Conservation (phyloP, 176 grass and related monocot species). For the Eragrostis nindensis region DNA sequence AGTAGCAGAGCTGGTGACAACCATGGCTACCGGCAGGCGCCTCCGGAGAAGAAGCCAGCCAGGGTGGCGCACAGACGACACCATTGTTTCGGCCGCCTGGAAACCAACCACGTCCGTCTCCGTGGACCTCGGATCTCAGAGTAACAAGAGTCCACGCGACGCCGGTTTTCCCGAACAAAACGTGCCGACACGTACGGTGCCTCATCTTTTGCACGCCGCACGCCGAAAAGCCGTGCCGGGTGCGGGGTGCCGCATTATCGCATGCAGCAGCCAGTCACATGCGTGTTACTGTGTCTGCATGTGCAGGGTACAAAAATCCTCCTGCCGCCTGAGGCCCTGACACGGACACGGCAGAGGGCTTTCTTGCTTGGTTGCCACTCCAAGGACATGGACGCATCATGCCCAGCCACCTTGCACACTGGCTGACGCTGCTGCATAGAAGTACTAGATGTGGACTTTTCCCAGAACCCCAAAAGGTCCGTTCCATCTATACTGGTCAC, state of each 20-base stretch:
- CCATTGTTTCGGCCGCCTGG: neutral
- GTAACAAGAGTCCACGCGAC: too few species aligned
- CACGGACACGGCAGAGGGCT: neutral
- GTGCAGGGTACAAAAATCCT: neutral
- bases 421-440: neutral
- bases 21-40: neutral
- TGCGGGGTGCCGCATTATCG: neutral
- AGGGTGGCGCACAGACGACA: neutral
- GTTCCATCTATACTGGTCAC: neutral
- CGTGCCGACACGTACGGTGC: too few species aligned
- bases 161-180: too few species aligned
- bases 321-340: neutral
- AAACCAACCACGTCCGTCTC: neutral
- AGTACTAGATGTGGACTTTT: neutral
- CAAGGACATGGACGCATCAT: conserved; percentile 12
- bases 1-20: neutral
- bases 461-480: neutral
- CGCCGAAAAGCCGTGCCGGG: neutral
- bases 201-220: too few species aligned
- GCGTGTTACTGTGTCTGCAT: neutral
- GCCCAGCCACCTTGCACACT: conserved; percentile 4
- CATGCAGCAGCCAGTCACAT: neutral
- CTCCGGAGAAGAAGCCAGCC: neutral
- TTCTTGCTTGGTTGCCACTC: conserved; percentile 15
- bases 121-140: neutral